Evolutionary conservation across 2,329 filamentous ascomycete genomes (phyloP).

Genomic region (Periconia sp.): DNA sequence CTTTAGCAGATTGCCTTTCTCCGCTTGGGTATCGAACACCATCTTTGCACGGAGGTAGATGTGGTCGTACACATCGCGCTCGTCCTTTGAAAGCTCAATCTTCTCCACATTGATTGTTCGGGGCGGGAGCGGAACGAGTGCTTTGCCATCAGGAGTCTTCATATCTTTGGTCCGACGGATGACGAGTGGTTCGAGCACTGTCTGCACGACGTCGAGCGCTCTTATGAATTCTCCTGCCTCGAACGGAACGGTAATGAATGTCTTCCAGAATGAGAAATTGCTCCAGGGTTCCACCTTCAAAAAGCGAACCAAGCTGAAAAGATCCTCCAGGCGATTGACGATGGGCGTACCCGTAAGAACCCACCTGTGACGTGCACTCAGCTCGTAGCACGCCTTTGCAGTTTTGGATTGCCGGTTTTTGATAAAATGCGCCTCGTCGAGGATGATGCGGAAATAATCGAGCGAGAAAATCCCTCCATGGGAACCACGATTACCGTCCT

Average conservation of each 20-base stretch:
- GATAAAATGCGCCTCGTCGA: slow-evolving; percentile 94
- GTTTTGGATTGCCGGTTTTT: slow-evolving; percentile 88
- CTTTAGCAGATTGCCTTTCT: slow-evolving; percentile 90
- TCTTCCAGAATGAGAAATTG: slow-evolving; percentile 99
- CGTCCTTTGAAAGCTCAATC: slow-evolving; percentile 79
- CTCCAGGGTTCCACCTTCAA: slow-evolving; percentile 95
- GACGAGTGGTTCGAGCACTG: slow-evolving; percentile 92
- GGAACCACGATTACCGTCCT: slow-evolving; percentile 64
- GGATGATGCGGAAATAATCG: slow-evolving; percentile 90
- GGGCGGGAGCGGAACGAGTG: slow-evolving; percentile 78
- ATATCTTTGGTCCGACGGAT: slow-evolving; percentile 95
- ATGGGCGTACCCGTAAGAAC: slow-evolving; percentile 93
- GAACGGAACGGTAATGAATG: slow-evolving; percentile 96
- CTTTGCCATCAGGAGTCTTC: slow-evolving; percentile 86
- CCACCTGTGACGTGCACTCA: slow-evolving; percentile 86
- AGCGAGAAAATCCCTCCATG: slow-evolving; percentile 80
- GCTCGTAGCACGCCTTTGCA: slow-evolving; percentile 89
- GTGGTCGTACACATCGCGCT: slow-evolving; percentile 89
- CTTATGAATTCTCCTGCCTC: slow-evolving; percentile 93
- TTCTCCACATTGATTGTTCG: slow-evolving; percentile 84
- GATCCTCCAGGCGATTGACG: slow-evolving; percentile 90
- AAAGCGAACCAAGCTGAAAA: slow-evolving; percentile 92
- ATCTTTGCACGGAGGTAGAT: slow-evolving; percentile 82
- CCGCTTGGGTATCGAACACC: slow-evolving; percentile 82
- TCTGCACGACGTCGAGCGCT: slow-evolving; percentile 94